These are phyloP conservation scores for Rhizopogon sp. DNA, from an alignment of 768 basidiomycete genomes.

Conservation along the genomic window DNA sequence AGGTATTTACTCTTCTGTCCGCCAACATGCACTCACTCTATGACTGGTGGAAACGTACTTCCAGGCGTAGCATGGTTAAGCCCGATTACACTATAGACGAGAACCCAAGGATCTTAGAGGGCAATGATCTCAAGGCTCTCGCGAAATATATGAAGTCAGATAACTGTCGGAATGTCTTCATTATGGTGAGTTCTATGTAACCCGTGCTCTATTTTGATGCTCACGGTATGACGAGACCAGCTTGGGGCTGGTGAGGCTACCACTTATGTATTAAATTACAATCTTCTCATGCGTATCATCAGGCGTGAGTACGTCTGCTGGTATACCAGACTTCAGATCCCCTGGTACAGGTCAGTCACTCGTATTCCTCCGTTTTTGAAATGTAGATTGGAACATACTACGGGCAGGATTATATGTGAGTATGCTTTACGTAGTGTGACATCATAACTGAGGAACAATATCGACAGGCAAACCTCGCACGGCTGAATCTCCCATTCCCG, in stretches of 20 bases:
- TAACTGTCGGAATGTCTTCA: constrained; percentile 60
- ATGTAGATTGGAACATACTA: not conserved
- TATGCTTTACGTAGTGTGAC: not conserved
- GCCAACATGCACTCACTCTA: not conserved
- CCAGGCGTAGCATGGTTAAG: not conserved
- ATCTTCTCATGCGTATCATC: not conserved
- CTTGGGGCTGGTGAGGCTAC: constrained; percentile 57
- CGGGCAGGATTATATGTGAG: constrained; percentile 24
- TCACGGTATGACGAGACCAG: constrained; percentile 27
- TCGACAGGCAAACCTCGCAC: constrained; percentile 65
- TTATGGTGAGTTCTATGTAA: constrained; percentile 51
- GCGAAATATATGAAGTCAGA: constrained; percentile 68
- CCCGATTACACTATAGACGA: constrained; percentile 1
- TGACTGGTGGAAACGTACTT: not conserved
- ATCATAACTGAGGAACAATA: not conserved
- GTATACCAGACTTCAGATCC: constrained; percentile 88
- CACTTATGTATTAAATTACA: not conserved
- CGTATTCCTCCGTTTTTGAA: not conserved
- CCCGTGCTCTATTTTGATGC: not conserved
- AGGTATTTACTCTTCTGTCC: not conserved
- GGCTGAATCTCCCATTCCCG: constrained; percentile 80
- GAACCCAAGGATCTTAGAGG: constrained; percentile 23
- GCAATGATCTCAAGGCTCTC: constrained; percentile 37
- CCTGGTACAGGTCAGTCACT: constrained; percentile 65
- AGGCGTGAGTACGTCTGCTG: constrained; percentile 78